Evolutionary conservation across 208 protist genomes (phyloP), one percentile per base, ranked within the genome.

Genomic region (Trypanosoma platydactyli): DNA sequence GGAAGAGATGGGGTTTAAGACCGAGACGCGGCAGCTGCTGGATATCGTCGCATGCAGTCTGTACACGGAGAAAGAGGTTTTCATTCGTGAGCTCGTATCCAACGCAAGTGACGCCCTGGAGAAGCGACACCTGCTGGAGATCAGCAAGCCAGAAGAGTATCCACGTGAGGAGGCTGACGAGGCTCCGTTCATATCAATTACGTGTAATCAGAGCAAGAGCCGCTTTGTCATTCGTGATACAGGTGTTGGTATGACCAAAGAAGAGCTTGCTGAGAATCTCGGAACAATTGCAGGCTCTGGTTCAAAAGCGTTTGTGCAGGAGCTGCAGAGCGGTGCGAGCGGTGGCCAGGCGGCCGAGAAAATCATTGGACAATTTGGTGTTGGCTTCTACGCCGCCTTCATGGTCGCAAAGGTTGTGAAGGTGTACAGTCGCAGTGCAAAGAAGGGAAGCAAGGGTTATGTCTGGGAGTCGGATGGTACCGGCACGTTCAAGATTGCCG

Each of bases 31-130:
- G 27, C 97, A 99, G 84, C 90, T 99, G 20, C 90, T 99, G 4
- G 91, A 98, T 63, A 99, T 99, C 70, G 98, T 99, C 16, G 96
- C 97, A 6, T 95, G 97, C 65, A 98, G 91, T 48, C 82, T 99
- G 27, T 99, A 99, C 89, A 97, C 83, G 5, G 97, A 99, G 57
- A 98, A 98, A 76, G 98, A 98, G 75, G 94, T 99, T 11, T 99
- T 99, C 71, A 88, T 99, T 42, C 94, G 98, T 65, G 98, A 99
- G 80, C 80, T 99, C 41, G 88, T 99, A 24, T 98, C 94, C 15
- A 99, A 99, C 77, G 89, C 96, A 16, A 98, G 94, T 53, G 98
- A 99, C 79, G 98, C 97, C 1, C 81, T 99, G 11, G 97, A 99
- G 84, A 99, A 99, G 84, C 86, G 82, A 33, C 85, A 97, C 59